Evolutionary conservation across 768 basidiomycete genomes (phyloP).

Genomic region (Tricholoma bakamatsutake): DNA sequence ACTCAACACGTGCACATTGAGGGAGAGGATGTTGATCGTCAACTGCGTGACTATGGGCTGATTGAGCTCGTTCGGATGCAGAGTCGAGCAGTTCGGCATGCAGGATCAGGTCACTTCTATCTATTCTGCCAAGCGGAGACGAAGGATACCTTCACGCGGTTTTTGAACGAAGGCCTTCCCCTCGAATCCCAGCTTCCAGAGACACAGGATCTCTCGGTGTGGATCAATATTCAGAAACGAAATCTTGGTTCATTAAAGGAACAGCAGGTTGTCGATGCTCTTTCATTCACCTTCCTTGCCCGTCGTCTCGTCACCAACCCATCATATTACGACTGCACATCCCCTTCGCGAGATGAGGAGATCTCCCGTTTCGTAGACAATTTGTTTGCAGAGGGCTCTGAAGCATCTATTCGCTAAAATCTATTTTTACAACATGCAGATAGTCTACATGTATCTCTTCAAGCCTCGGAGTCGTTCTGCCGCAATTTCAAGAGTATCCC

Average conservation of each 20-base stretch:
- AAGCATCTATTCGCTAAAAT: constrained; percentile 1
- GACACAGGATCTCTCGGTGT: constrained; percentile 38
- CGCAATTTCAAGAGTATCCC: constrained; percentile 77
- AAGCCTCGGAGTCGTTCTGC: constrained; percentile 74
- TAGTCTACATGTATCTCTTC: constrained; percentile 43
- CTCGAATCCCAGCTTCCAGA: constrained; percentile 76
- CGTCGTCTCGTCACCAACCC: constrained; percentile 74
- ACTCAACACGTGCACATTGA: constrained; percentile 72
- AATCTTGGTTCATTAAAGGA: constrained; percentile 38
- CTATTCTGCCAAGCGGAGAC: constrained; percentile 89
- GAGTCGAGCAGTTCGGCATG: constrained; percentile 68
- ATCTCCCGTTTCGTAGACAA: constrained; percentile 69
- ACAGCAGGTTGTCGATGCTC: constrained; percentile 67
- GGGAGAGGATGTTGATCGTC: constrained; percentile 47
- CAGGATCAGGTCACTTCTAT: constrained; percentile 60
- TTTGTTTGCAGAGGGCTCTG: constrained; percentile 22
- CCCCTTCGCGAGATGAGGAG: constrained; percentile 40
- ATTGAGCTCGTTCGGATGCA: constrained; percentile 91
- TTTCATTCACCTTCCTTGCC: constrained; percentile 80
- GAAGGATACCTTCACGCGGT: constrained; percentile 73
- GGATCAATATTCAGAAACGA: constrained; percentile 38
- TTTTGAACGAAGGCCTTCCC: constrained; percentile 84
- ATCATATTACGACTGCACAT: constrained; percentile 66
- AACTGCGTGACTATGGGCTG: constrained; percentile 74
- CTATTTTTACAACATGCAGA: constrained; percentile 2